Percentiles rank a stretch among this genome's conserved stretches.
Evolutionary conservation across 306 rosid genomes (phyloP).

Genomic region (Cicer pinnatifidum): DNA sequence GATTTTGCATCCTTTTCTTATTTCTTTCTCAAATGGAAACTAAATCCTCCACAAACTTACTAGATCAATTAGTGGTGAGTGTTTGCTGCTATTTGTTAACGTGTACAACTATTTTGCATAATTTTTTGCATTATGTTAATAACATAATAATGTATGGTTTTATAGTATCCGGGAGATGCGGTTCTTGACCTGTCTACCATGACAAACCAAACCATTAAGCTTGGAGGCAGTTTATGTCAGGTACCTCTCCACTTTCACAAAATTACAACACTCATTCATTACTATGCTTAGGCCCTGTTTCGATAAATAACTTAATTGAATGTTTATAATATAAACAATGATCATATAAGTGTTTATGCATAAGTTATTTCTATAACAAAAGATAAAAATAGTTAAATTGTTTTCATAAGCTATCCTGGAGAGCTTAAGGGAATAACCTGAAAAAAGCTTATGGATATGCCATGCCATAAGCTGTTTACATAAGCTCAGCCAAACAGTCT

Average conservation of each 20-base stretch:
- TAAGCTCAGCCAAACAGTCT: too few species aligned
- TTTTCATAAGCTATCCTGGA: too few species aligned
- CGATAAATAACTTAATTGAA: too few species aligned
- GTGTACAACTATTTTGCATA: background rate
- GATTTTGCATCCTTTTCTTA: conserved; percentile 2
- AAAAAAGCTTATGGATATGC: too few species aligned
- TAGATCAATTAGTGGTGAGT: conserved; percentile 67
- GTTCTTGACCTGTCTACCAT: conserved; percentile 78
- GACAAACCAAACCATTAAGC: conserved; percentile 87
- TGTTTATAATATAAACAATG: too few species aligned
- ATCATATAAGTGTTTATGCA: too few species aligned
- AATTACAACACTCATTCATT: background rate
- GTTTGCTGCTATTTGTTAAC: conserved; percentile 2
- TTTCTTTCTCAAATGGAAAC: conserved; percentile 48
- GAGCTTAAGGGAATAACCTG: too few species aligned
- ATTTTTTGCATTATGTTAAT: background rate
- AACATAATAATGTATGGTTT: conserved; percentile 13
- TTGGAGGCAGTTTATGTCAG: conserved; percentile 89
- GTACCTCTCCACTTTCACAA: conserved; percentile 41
- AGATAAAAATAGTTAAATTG: too few species aligned
- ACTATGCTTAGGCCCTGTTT: background rate
- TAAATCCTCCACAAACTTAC: conserved; percentile 47
- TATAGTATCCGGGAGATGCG: conserved; percentile 85
- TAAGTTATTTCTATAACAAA: too few species aligned
- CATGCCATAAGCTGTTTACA: too few species aligned